Conservation (phyloP, 208 protist species). For the Trypanosoma theileri region DNA sequence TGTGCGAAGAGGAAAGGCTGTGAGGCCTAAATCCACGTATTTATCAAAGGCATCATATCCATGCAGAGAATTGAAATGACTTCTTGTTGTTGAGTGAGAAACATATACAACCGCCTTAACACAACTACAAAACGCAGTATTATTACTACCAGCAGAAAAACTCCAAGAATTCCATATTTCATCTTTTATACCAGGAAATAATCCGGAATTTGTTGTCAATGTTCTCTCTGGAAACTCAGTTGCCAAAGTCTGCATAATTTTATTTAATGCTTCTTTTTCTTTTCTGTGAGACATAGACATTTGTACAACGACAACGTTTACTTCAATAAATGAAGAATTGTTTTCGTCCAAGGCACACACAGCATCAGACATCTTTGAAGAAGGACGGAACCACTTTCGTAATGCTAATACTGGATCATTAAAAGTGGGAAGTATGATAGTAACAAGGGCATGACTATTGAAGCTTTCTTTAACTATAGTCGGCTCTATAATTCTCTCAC, state of each 20-base stretch:
- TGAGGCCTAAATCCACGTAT: constrained; percentile 4
- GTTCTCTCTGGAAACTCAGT: constrained; percentile 4
- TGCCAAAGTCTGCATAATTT: neutral
- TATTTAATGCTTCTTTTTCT: neutral
- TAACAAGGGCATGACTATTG: neutral
- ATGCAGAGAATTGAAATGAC: neutral
- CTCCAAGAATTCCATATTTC: constrained; percentile 4
- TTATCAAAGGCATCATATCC: constrained; percentile 8
- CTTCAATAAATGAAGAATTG: neutral
- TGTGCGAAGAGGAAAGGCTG: constrained; percentile 11
- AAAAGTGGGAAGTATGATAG: neutral
- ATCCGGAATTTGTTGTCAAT: neutral
- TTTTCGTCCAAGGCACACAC: constrained; percentile 2
- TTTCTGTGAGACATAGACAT: neutral
- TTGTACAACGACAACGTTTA: constrained; percentile 16
- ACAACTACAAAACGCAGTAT: neutral
- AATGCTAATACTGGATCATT: neutral
- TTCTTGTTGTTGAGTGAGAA: neutral
- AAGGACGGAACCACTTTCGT: constrained; percentile 5
- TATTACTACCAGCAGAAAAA: neutral
- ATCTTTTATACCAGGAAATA: neutral
- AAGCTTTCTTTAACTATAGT: neutral
- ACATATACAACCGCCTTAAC: neutral
- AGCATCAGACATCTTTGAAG: neutral
- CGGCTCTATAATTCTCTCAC: neutral